phyloP scores from a whole-genome alignment of 2,329 filamentous ascomycete species.

The Rhytidhysteron rufulum region DNA sequence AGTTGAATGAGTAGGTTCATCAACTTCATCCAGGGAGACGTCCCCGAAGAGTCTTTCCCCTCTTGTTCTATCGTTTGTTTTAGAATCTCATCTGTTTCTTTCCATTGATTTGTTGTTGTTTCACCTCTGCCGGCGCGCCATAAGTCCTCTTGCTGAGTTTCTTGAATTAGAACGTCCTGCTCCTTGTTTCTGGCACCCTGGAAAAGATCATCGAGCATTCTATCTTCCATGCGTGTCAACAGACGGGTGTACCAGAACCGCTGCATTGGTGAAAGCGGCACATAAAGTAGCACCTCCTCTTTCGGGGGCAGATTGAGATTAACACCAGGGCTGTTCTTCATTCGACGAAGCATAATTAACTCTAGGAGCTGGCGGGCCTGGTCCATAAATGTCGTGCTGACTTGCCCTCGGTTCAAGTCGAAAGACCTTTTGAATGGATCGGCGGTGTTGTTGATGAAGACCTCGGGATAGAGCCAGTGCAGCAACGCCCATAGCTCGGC shows the following conservation, averaged over 20 bases:
- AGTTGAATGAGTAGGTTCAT: slow-evolving; percentile 57
- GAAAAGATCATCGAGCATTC: slow-evolving; percentile 52
- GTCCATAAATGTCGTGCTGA: slow-evolving; percentile 52
- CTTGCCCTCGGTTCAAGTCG: slow-evolving; percentile 52
- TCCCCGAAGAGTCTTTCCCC: slow-evolving; percentile 22
- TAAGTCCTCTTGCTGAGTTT: slow-evolving; percentile 16
- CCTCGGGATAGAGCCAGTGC: slow-evolving; percentile 56
- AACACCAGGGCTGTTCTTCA: slow-evolving; percentile 54
- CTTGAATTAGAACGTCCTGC: slow-evolving; percentile 32
- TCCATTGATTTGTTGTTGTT: slow-evolving; percentile 39
- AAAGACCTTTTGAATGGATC: slow-evolving; percentile 54
- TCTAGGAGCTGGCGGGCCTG: slow-evolving; percentile 51
- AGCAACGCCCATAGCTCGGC: slow-evolving; percentile 56
- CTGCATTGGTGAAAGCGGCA: slow-evolving; percentile 57
- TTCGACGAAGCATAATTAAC: slow-evolving; percentile 56
- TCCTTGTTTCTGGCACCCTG: slow-evolving; percentile 45
- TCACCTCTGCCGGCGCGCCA: slow-evolving; percentile 1
- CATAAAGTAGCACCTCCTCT: slow-evolving; percentile 54
- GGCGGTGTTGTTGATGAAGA: slow-evolving; percentile 51
- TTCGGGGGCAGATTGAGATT: slow-evolving; percentile 55
- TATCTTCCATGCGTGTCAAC: slow-evolving; percentile 52
- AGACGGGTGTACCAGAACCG: slow-evolving; percentile 56
- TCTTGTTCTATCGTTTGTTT: slow-evolving; percentile 67
- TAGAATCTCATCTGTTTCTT: slow-evolving; percentile 90
- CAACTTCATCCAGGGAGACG: slow-evolving; percentile 45